Conservation (phyloP, 1,139 yeast species). For the Kurtzmaniella quercitrusa region DNA sequence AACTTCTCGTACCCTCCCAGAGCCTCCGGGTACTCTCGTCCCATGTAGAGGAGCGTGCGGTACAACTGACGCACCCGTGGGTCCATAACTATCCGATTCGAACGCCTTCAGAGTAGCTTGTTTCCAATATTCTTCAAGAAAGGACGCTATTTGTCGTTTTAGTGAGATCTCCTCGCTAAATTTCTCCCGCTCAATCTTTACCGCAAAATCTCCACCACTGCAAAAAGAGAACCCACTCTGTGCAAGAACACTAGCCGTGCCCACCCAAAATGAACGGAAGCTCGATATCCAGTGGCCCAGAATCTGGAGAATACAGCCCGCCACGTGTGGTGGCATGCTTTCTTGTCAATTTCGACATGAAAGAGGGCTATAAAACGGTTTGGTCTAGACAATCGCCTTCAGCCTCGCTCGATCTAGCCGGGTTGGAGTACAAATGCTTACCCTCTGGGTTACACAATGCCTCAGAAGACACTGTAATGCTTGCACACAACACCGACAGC, state of each 20-base stretch:
- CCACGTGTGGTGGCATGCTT: slow-evolving; percentile 48
- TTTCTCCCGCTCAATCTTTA: no score
- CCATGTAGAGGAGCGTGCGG: slow-evolving; percentile 30
- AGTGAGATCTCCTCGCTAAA: no score
- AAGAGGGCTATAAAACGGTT: slow-evolving; percentile 55
- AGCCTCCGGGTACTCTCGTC: slow-evolving; percentile 30
- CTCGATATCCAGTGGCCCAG: slow-evolving; percentile 1
- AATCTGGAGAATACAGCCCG: slow-evolving; percentile 10
- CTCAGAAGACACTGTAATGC: slow-evolving; percentile 39
- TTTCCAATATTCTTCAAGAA: no score
- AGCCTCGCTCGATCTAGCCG: slow-evolving; percentile 21
- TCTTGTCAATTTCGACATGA: slow-evolving; percentile 60
- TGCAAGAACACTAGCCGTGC: no score
- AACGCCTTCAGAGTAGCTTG: no score
- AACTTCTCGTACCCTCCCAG: slow-evolving; percentile 28
- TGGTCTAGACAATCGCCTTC: slow-evolving; percentile 40
- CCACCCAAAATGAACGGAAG: background rate
- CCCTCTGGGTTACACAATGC: slow-evolving; percentile 84
- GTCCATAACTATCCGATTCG: slow-evolving; percentile 20
- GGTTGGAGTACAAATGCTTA: slow-evolving; percentile 66
- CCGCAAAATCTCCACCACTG: no score
- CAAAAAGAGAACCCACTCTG: no score
- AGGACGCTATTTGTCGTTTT: no score
- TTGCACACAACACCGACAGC: slow-evolving; percentile 25
- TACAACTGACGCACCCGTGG: slow-evolving; percentile 27